A percentile compares a stretch with the other conserved stretches of the same genome.
phyloP scores from a whole-genome alignment of 306 rosid species.

The Trifolium repens region DNA sequence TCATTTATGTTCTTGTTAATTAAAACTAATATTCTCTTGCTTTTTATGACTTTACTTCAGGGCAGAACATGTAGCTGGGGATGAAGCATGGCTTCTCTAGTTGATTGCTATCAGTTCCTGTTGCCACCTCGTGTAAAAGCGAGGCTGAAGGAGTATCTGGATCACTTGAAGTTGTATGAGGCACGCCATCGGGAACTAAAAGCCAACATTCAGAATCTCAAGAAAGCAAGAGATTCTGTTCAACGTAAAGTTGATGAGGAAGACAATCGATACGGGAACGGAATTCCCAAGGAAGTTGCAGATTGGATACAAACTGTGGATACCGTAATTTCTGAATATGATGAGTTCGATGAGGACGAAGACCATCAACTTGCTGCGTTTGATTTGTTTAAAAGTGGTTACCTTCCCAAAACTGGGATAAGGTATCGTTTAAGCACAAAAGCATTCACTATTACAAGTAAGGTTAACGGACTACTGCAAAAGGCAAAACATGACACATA shows the following conservation, averaged over 20 bases:
- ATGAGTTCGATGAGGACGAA: not conserved
- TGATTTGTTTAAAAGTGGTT: not conserved
- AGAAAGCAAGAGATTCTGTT: not conserved
- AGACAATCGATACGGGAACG: not conserved
- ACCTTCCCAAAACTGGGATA: conserved; percentile 25
- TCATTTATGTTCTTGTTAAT: not conserved
- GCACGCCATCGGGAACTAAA: not conserved
- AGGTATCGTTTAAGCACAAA: conserved; percentile 11
- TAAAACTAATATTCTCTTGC: not conserved
- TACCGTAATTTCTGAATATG: not conserved
- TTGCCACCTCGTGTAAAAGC: not conserved
- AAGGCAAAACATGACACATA: not conserved
- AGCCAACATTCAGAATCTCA: not conserved
- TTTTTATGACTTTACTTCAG: not conserved
- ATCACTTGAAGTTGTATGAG: not conserved
- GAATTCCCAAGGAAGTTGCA: not conserved
- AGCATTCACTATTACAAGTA: not conserved
- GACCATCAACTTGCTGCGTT: not conserved
- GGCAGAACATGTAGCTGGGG: conserved; percentile 13
- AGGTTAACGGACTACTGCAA: not conserved
- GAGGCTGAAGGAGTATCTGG: not conserved
- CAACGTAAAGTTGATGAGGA: not conserved
- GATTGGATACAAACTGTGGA: not conserved
- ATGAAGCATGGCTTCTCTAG: not conserved
- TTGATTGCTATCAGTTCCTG: not conserved